phyloP scores from a whole-genome alignment of 495 filamentous ascomycete species.

The Hyaloscypha variabilis region DNA sequence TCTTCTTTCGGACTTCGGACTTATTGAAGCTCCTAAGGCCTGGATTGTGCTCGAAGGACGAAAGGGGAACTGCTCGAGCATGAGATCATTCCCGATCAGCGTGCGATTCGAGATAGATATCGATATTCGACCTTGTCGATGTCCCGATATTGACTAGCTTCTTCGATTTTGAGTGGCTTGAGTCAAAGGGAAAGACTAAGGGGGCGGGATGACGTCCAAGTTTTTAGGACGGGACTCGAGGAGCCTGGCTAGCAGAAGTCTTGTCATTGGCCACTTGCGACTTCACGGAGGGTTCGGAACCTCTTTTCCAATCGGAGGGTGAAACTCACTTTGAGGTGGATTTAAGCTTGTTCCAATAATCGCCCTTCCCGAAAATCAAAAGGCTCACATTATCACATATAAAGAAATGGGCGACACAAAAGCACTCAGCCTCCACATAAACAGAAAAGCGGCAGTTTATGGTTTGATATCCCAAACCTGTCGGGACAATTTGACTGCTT shows the following conservation, averaged over 20 bases:
- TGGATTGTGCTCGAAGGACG: neutral
- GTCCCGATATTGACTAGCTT: neutral
- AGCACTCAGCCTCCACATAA: no score
- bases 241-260: neutral
- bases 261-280: neutral
- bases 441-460: no score
- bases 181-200: neutral
- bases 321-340: no score
- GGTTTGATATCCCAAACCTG: no score
- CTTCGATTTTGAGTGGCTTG: neutral
- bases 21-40: neutral
- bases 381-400: no score
- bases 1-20: neutral
- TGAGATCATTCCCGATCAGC: slow-evolving; percentile 4
- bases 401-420: no score
- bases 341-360: neutral
- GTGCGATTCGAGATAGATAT: neutral
- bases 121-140: neutral
- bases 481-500: no score
- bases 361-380: neutral
- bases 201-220: neutral
- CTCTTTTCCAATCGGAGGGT: neutral
- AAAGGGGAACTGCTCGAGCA: neutral
- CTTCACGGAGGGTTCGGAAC: neutral
- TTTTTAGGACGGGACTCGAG: neutral